Conservation (phyloP, 805 yeast species). For the Metschnikowia rubicola region DNA sequence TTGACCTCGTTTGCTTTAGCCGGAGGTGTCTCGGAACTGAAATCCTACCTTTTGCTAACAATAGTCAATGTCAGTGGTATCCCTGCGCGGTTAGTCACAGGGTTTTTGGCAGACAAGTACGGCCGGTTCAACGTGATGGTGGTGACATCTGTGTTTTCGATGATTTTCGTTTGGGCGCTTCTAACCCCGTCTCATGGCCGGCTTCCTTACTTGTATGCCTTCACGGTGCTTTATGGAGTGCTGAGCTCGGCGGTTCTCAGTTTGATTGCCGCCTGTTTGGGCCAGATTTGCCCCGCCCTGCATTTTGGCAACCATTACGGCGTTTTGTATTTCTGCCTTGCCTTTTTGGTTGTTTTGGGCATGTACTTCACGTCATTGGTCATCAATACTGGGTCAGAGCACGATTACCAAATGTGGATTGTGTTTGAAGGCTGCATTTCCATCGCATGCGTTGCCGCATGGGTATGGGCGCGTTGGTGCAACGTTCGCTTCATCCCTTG, state of each 20-base stretch:
- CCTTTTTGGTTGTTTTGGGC: slow-evolving; percentile 13
- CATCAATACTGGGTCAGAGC: slow-evolving; percentile 10
- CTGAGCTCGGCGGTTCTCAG: slow-evolving; percentile 62
- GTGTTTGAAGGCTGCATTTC: slow-evolving; percentile 11
- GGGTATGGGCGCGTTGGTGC: slow-evolving; percentile 16
- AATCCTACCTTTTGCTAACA: slow-evolving; percentile 47
- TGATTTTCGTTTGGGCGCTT: slow-evolving; percentile 29
- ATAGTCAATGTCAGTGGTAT: slow-evolving; percentile 45
- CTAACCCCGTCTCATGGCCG: slow-evolving; percentile 28
- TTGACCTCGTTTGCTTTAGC: slow-evolving; percentile 52
- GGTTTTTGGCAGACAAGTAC: slow-evolving; percentile 29
- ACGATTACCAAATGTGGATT: slow-evolving; percentile 13
- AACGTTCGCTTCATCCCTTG: slow-evolving; percentile 11
- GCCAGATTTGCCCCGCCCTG: slow-evolving; percentile 57
- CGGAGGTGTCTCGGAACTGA: slow-evolving; percentile 41
- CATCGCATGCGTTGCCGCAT: slow-evolving; percentile 6
- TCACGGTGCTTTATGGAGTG: slow-evolving; percentile 56
- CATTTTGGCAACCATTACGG: slow-evolving; percentile 71
- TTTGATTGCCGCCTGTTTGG: slow-evolving; percentile 63
- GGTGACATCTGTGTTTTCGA: slow-evolving; percentile 28
- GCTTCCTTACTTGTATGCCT: slow-evolving; percentile 42
- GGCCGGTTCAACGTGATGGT: slow-evolving; percentile 54
- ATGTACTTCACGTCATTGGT: slow-evolving; percentile 12
- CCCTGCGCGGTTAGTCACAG: slow-evolving; percentile 31
- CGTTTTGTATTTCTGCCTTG: slow-evolving; percentile 44